Percentiles rank a stretch among this genome's conserved stretches.
These are phyloP conservation scores for Dactylellina parvicollis DNA, from an alignment of 2,329 filamentous ascomycete genomes.

Conservation along the genomic window DNA sequence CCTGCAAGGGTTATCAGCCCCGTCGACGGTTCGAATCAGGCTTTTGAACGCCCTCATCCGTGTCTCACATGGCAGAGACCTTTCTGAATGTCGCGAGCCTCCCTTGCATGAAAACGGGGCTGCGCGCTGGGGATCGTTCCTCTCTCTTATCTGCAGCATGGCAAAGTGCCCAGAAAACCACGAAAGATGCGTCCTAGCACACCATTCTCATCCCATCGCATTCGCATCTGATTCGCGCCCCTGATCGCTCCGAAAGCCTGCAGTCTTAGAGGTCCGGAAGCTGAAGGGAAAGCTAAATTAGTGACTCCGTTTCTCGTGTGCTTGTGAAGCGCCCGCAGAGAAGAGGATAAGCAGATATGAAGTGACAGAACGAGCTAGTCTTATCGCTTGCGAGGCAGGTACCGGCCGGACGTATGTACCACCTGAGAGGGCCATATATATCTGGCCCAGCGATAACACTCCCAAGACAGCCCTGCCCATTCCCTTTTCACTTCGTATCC, in stretches of 20 bases:
- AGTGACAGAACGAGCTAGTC: background rate
- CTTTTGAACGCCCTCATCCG: slow-evolving; percentile 12
- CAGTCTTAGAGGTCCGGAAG: background rate
- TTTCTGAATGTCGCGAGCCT: slow-evolving; percentile 11
- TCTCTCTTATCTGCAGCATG: slow-evolving; percentile 28
- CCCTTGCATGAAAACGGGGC: slow-evolving; percentile 5
- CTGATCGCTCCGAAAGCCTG: slow-evolving; percentile 1
- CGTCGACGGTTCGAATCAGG: slow-evolving; percentile 19
- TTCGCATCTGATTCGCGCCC: slow-evolving; percentile 15
- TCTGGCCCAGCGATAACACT: slow-evolving; percentile 30
- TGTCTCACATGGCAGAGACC: slow-evolving; percentile 20
- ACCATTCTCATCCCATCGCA: slow-evolving; percentile 45
- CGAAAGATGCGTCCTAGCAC: slow-evolving; percentile 31
- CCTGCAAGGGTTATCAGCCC: slow-evolving; percentile 21
- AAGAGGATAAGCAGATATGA: background rate
- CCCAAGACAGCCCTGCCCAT: background rate
- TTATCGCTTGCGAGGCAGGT: slow-evolving; percentile 39
- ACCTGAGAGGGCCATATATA: slow-evolving; percentile 17
- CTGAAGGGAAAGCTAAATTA: background rate
- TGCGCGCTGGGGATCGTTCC: slow-evolving; percentile 8
- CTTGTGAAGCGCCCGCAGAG: background rate
- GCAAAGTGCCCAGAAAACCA: background rate
- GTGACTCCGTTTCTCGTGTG: slow-evolving; percentile 20
- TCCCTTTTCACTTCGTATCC: slow-evolving; percentile 11
- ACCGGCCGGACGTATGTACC: slow-evolving; percentile 17